phyloP scores from a whole-genome alignment of 164 flowering plant genomes.

The Piper betle region DNA sequence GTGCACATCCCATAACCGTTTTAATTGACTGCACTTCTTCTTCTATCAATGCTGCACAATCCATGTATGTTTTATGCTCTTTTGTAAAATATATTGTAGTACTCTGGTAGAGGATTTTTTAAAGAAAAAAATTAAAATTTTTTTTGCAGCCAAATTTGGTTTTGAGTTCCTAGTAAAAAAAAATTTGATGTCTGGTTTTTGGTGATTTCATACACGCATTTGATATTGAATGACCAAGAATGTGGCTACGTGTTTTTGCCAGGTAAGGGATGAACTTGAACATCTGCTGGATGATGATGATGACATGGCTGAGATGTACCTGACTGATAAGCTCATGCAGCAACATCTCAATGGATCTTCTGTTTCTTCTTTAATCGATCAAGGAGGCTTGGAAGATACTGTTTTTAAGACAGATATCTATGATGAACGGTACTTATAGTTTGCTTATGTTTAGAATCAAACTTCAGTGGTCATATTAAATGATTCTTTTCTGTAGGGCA shows the following conservation, averaged over 20 bases:
- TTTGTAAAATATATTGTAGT: too few species aligned
- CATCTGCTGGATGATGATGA: slow-evolving; percentile 61
- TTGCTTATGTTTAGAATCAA: not conserved
- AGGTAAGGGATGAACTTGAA: slow-evolving; percentile 71
- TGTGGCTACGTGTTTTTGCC: not conserved
- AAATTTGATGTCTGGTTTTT: too few species aligned
- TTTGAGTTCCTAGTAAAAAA: too few species aligned
- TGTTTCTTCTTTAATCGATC: slow-evolving; percentile 37
- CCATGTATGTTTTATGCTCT: too few species aligned
- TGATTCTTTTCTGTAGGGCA: slow-evolving; percentile 15
- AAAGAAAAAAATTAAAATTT: too few species aligned
- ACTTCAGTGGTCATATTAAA: not conserved
- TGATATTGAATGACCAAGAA: not conserved
- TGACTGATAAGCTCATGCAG: slow-evolving; percentile 59
- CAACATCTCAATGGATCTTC: slow-evolving; percentile 47
- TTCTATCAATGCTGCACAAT: too few species aligned
- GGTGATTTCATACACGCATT: too few species aligned
- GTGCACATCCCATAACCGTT: too few species aligned
- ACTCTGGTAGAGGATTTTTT: too few species aligned
- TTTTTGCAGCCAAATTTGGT: too few species aligned
- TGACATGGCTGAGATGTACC: slow-evolving; percentile 82
- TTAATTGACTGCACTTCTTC: too few species aligned
- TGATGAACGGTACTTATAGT: slow-evolving; percentile 30
- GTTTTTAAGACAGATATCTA: slow-evolving; percentile 28
- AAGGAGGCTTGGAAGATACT: slow-evolving; percentile 38